Evolutionary conservation across 495 filamentous ascomycete genomes (phyloP), one percentile per base, ranked within the genome.

Genomic region (Jackrogersella multiformis): DNA sequence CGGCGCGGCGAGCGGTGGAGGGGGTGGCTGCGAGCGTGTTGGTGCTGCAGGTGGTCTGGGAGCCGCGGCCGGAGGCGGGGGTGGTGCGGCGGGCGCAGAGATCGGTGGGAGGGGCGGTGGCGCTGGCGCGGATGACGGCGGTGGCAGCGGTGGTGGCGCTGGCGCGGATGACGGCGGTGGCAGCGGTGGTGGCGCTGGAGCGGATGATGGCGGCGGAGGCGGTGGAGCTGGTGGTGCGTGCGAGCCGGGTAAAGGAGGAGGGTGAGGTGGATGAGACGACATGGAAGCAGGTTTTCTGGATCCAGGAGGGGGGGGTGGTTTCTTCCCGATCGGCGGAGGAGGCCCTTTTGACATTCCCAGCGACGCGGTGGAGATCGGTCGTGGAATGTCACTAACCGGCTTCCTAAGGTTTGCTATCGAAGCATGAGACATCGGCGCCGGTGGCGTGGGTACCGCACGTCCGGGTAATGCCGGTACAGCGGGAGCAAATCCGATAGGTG

Each of bases 261-360:
- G 76, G 72, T 62, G 83, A 67, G 71, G 70, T 23, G 76, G 73
- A 34, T 75, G 77, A 34, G 80, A 77, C 24, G 78, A 78, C 28
- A 73, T 77, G 23, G 83, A 79, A 24, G 81, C 76, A 34, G 80
- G 89, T 72, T 92, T 93, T 57, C 90, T 81, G 26, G 85, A 87
- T 53, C 86, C 87, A n/a, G 85, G 89, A 32, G 86, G 84, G 26
- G 88, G 88, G 30, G 89, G 89, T 20, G 92, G 91, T 69, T 87
- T 87, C 73, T 85, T 87, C 79, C 89, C 76, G 81, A 90, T 73
- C 74, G 88, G 77, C 70, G 89, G 73, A 64, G 86, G 76, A 48
- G 82, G 78, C 62, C 86, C 77, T 81, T 81, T 71, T 73, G 76
- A 54, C 59, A 74, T 65, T 71, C 80, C 20, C 59, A 79, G 74